A percentile compares a stretch with the other conserved stretches of the same genome.
phyloP scores from a whole-genome alignment of 2,329 filamentous ascomycete species.

The Parastagonospora avenae region DNA sequence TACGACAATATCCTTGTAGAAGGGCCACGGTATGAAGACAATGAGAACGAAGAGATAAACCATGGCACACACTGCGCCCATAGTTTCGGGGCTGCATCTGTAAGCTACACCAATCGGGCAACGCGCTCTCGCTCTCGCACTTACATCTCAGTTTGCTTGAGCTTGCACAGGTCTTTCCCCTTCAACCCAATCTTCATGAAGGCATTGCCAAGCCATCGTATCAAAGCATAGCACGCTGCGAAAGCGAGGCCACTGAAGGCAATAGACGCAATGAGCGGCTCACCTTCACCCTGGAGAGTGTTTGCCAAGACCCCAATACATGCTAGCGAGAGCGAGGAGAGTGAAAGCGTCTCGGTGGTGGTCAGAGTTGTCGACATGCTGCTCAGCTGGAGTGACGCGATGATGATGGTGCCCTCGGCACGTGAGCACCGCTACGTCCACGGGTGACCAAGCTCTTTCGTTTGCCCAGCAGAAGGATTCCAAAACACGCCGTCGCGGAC shows the following conservation, averaged over 20 bases:
- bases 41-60: constrained; percentile 91
- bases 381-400: constrained; percentile 3
- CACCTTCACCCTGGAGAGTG: constrained; percentile 81
- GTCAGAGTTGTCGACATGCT: constrained; percentile 51
- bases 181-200: constrained; percentile 90
- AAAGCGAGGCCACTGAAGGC: constrained; percentile 88
- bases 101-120: constrained; percentile 15
- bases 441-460: neutral
- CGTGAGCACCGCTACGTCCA: neutral
- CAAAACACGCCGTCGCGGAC: neutral
- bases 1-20: constrained; percentile 97
- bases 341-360: constrained; percentile 60
- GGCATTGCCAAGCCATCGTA: constrained; percentile 88
- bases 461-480: neutral
- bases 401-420: constrained; percentile 3
- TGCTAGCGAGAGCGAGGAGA: constrained; percentile 68
- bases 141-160: constrained; percentile 74
- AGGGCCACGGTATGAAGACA: constrained; percentile 92
- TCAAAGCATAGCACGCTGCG: constrained; percentile 78
- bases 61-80: constrained; percentile 91
- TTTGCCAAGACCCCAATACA: constrained; percentile 77
- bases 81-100: constrained; percentile 76
- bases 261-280: constrained; percentile 85
- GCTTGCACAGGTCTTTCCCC: constrained; percentile 85
- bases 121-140: constrained; percentile 28